A percentile compares a stretch with the other conserved stretches of the same genome.
Evolutionary conservation across 768 basidiomycete species (phyloP).

Genomic region (Lactifluus echinatus): DNA sequence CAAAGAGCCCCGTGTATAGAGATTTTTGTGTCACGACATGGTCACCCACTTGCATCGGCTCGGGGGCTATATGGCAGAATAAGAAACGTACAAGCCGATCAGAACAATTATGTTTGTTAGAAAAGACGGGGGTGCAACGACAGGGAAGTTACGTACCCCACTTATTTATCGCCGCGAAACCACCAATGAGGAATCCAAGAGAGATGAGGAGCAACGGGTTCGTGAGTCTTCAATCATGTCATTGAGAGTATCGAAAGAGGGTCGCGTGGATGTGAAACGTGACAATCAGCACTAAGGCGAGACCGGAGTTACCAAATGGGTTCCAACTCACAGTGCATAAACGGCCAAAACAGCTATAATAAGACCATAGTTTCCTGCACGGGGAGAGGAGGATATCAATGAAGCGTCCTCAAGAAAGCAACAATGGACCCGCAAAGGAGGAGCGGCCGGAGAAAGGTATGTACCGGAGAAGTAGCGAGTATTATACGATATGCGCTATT

Average conservation of each 20-base stretch:
- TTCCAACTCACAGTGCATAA: conserved; percentile 66
- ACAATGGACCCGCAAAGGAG: not conserved
- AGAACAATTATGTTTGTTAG: not conserved
- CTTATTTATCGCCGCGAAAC: conserved; percentile 82
- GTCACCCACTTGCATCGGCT: conserved; percentile 76
- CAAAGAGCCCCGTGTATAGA: conserved; percentile 82
- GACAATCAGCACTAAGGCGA: not conserved
- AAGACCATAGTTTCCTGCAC: conserved; percentile 77
- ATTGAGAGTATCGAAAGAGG: not conserved
- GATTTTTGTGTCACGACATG: conserved; percentile 82
- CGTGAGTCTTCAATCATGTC: conserved; percentile 49
- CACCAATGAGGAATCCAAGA: conserved; percentile 81
- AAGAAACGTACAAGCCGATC: not conserved
- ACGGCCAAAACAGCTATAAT: conserved; percentile 71
- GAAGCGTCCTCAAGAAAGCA: not conserved
- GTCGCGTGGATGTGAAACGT: not conserved
- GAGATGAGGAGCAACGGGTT: conserved; percentile 79
- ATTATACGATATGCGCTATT: conserved; percentile 88
- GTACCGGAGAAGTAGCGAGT: conserved; percentile 80
- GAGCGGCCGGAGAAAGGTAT: not conserved
- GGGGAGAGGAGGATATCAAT: not conserved
- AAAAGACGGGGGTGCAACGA: not conserved
- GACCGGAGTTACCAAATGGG: not conserved
- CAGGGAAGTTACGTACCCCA: conserved; percentile 51
- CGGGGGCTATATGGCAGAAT: conserved; percentile 47